These are phyloP conservation scores for Pelargonium cotyledonis DNA, from an alignment of 441 rosid genomes.

Conservation along the genomic window DNA sequence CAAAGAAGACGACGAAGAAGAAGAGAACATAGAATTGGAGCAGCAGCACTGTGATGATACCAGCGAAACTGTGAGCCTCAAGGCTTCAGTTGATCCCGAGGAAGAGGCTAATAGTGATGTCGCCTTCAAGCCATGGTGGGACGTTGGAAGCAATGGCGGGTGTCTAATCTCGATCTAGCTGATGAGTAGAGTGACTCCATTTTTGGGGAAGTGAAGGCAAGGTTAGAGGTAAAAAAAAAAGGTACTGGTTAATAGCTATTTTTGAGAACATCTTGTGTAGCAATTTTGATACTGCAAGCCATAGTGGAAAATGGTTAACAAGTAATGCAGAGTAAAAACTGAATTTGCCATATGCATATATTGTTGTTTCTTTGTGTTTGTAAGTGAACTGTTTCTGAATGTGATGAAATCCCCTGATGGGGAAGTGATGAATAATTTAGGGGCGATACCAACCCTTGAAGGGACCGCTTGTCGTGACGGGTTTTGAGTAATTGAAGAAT, in stretches of 20 bases:
- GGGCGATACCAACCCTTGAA: too few species aligned
- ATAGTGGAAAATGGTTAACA: neutral
- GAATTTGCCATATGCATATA: too few species aligned
- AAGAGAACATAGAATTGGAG: slow-evolving; percentile 7
- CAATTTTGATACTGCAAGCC: slow-evolving; percentile 3
- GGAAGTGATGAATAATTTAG: too few species aligned
- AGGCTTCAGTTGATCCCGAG: slow-evolving; percentile 10
- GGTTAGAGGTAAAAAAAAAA: neutral
- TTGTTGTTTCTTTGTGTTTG: too few species aligned
- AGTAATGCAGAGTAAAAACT: too few species aligned
- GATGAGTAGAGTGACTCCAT: slow-evolving; percentile 19
- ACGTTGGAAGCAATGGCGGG: slow-evolving; percentile 20
- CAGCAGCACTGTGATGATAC: slow-evolving; percentile 24
- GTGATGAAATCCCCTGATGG: too few species aligned
- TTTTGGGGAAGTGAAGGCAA: slow-evolving; percentile 5
- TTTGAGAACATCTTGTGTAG: neutral
- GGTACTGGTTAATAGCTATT: neutral
- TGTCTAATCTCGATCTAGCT: slow-evolving; percentile 13
- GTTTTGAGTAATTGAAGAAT: too few species aligned
- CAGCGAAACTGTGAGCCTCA: too few species aligned
- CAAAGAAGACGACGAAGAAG: slow-evolving; percentile 13
- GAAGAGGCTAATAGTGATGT: slow-evolving; percentile 18
- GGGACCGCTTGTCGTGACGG: too few species aligned
- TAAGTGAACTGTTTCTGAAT: too few species aligned
- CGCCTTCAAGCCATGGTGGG: slow-evolving; percentile 25